Evolutionary conservation across 2,329 filamentous ascomycete genomes (phyloP), one percentile per base, ranked within the genome.

Genomic region (Plectosphaerella sp.): DNA sequence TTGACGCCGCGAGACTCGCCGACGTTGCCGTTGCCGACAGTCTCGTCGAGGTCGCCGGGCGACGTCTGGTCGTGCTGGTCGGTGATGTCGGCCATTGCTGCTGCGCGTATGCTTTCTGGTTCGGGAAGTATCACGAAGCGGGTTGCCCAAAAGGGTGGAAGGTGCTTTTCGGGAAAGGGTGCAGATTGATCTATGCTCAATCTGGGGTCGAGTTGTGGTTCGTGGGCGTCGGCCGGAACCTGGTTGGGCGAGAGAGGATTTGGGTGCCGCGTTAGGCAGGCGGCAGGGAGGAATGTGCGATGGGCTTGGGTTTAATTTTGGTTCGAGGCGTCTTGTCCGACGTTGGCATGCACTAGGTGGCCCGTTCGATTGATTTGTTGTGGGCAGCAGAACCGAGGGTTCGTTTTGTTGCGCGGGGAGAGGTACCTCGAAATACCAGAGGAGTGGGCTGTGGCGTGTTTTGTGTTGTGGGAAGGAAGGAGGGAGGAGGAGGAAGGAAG

Each of bases 1-100:
- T 97, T 97, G 74, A 91, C 83, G 70, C 91, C 91, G 69, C 92
- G 90, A 72, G 76, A 82, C 67, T 92, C 88, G 60, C 74, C 70
- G 65, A 78, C 78, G 62, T 76, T 77, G 63, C 76, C 72, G 64
- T 80, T 87, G 73, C 87, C 88, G 62, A 83, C 79, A 61, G 81
- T 71, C 62, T 91, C 88, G 65, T 91, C 88, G 67, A 88, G 81
- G 63, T 88, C 86, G 63, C 82, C 84, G 57, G 87, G 84, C 62
- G 88, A 88, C 63, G 84, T 84, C 68, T 89, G 86, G 65, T 88
- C 85, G 78, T 89, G 84, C 69, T 88, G 86, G 67, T 88, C 85
- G 62, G 86, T 83, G 74, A 91, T 87, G 76, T 91, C 88, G 78
- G 86, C 86, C 88, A 91, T 91, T 70, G 66, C 70, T 55, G 52